Evolutionary conservation across 192 early-diverging fungal species (phyloP).

Genomic region (Endogone sp.): DNA sequence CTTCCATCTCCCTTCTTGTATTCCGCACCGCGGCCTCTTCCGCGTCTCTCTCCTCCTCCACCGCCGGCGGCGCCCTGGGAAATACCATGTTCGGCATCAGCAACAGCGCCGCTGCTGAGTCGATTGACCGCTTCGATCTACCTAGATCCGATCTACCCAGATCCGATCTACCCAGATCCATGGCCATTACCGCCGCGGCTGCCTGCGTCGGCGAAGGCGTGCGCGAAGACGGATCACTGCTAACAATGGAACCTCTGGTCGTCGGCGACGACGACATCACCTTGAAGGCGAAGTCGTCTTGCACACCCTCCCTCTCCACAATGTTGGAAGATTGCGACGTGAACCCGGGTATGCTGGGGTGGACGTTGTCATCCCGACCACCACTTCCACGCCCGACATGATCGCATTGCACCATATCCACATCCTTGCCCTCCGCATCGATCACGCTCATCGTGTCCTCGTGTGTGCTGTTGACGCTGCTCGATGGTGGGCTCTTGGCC

Average conservation of each 20-base stretch:
- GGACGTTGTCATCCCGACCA: neutral
- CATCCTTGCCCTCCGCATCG: neutral
- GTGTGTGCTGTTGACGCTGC: neutral
- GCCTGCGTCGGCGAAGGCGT: neutral
- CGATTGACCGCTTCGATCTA: slow-evolving; percentile 32
- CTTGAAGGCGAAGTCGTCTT: neutral
- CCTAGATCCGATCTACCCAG: slow-evolving; percentile 25
- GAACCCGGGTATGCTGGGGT: neutral
- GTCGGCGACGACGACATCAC: neutral
- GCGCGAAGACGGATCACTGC: neutral
- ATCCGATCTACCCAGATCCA: slow-evolving; percentile 23
- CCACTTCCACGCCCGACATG: neutral
- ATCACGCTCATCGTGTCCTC: neutral
- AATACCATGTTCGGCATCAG: slow-evolving; percentile 15
- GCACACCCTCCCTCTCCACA: neutral
- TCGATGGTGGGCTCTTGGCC: neutral
- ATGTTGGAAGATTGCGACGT: neutral
- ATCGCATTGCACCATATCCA: neutral
- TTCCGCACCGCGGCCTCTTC: too few species aligned
- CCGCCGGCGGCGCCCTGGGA: neutral
- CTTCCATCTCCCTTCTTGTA: neutral
- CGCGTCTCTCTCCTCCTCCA: neutral
- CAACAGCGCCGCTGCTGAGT: slow-evolving; percentile 27
- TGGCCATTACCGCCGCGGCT: neutral
- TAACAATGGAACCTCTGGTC: neutral